These are phyloP conservation scores for Rhododendron vialii DNA, from an alignment of 148 eudicot genomes.

Conservation along the genomic window DNA sequence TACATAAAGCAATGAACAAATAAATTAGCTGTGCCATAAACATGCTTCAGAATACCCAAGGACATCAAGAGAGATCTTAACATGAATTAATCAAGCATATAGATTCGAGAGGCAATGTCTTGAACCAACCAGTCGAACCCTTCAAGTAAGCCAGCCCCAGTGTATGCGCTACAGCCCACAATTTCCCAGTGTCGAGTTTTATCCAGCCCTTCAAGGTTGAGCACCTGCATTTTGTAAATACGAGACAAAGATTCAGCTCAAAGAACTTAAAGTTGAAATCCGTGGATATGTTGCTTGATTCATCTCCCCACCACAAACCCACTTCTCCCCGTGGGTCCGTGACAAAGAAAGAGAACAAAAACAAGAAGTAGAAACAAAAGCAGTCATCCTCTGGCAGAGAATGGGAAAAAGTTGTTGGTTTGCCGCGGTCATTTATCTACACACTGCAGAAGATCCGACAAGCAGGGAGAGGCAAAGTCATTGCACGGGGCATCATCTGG, in stretches of 20 bases:
- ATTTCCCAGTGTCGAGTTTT: constrained; percentile 91
- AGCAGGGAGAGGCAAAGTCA: not conserved
- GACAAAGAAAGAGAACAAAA: not conserved
- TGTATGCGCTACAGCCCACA: constrained; percentile 93
- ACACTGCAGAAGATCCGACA: not conserved
- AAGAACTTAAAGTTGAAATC: not conserved
- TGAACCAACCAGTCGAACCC: constrained; percentile 98
- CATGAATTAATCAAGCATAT: constrained; percentile 63
- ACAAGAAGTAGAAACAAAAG: no score
- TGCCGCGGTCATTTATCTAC: not conserved
- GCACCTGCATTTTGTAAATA: constrained; percentile 46
- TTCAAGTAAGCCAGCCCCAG: constrained; percentile 82
- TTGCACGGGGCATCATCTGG: not conserved
- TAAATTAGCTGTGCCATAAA: not conserved
- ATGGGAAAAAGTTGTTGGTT: not conserved
- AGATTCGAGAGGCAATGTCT: constrained; percentile 89
- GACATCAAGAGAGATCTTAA: not conserved
- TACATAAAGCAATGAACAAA: not conserved
- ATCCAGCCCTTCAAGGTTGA: constrained; percentile 86
- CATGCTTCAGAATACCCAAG: not conserved
- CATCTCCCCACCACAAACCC: not conserved
- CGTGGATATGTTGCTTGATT: not conserved
- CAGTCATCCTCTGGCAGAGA: not conserved
- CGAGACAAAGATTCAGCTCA: not conserved
- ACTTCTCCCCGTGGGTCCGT: not conserved